phyloP scores from a whole-genome alignment of 2,329 filamentous ascomycete species.

The Claviceps africana region DNA sequence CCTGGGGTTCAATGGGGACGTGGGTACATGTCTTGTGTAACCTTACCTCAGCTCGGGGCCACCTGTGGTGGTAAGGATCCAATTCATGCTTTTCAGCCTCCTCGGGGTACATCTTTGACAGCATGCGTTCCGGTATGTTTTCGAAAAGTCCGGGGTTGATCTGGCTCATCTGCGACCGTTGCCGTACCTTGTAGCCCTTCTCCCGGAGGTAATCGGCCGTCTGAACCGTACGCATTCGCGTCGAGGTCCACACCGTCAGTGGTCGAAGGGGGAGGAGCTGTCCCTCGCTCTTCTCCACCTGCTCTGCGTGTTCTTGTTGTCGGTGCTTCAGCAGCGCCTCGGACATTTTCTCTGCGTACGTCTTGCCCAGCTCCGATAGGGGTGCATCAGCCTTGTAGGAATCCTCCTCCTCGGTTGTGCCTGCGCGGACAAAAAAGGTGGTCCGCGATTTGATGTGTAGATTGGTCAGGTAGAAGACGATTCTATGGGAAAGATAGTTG shows the following conservation, averaged over 20 bases:
- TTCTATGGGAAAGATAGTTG: slow-evolving; percentile 89
- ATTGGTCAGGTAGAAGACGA: slow-evolving; percentile 96
- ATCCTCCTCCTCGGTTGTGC: slow-evolving; percentile 74
- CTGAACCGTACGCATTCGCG: slow-evolving; percentile 75
- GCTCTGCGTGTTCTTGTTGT: slow-evolving; percentile 59
- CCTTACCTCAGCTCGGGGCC: slow-evolving; percentile 75
- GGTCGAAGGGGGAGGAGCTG: slow-evolving; percentile 57
- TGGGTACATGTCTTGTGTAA: not conserved
- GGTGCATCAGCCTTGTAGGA: slow-evolving; percentile 85
- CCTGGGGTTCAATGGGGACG: not conserved
- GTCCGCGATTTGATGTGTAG: slow-evolving; percentile 90
- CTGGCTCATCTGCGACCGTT: slow-evolving; percentile 92
- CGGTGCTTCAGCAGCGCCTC: slow-evolving; percentile 72
- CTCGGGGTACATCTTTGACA: slow-evolving; percentile 71
- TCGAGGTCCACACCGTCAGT: slow-evolving; percentile 89
- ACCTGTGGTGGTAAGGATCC: slow-evolving; percentile 94
- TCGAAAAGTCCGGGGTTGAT: slow-evolving; percentile 94
- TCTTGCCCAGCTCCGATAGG: slow-evolving; percentile 63
- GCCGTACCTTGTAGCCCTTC: slow-evolving; percentile 71
- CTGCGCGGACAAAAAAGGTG: slow-evolving; percentile 84
- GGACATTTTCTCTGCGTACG: slow-evolving; percentile 76
- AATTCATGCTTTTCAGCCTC: slow-evolving; percentile 86
- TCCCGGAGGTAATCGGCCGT: slow-evolving; percentile 72
- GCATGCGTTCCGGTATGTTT: slow-evolving; percentile 72
- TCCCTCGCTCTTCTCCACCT: slow-evolving; percentile 51